Base-by-base conservation (phyloP, 768 basidiomycete species). In the Mycena maculata region DNA sequence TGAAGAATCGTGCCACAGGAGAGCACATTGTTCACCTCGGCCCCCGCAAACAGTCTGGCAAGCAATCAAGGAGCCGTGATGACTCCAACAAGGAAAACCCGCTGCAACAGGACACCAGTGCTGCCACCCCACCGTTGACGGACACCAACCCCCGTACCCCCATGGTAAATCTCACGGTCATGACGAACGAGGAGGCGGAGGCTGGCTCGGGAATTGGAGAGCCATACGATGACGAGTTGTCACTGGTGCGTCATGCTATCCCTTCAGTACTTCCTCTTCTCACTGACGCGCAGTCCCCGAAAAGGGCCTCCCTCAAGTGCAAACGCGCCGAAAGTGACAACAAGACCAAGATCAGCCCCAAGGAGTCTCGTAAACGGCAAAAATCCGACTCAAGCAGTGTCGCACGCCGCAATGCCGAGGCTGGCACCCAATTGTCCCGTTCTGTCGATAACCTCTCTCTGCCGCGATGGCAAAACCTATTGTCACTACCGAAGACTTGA, bases 361-460 rank as follows among this genome's bases (percentile, higher is more conserved):
- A 41, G 5, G 50, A 28, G 5, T 8, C 22, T 13, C 60, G 60
- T 39, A n/a, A 36, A 11, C 49, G 42, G 2, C 15, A 23, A 2
- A 44, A 54, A 8, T 62, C 60, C 9, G 52, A 54, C 22, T 28
- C 49, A 4, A 44, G 28, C n/a, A 42, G 18, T 9, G 27, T 33
- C 18, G 50, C 50, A 1, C 39, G 60, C 13, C 48, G 60, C 60
- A 62, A 62, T 27, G 60, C 50, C 1, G 42, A 30, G 30, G 50
- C 60, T 15, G 59, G 59, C 12, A 27, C 36, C 9, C 60, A 62
- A n/a, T 7, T 62, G 7, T 10, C 60, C 0, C 41, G 42, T 4
- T 53, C 60, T 8, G 31, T 62, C 2, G 52, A 62, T 15, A 33
- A 36, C 42, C 62, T 63, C 62, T 63, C 39, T 25, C 62, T 7